These are phyloP conservation scores for Mucor lusitanicus DNA, from an alignment of 371 early-diverging fungal species.

Conservation along the genomic window DNA sequence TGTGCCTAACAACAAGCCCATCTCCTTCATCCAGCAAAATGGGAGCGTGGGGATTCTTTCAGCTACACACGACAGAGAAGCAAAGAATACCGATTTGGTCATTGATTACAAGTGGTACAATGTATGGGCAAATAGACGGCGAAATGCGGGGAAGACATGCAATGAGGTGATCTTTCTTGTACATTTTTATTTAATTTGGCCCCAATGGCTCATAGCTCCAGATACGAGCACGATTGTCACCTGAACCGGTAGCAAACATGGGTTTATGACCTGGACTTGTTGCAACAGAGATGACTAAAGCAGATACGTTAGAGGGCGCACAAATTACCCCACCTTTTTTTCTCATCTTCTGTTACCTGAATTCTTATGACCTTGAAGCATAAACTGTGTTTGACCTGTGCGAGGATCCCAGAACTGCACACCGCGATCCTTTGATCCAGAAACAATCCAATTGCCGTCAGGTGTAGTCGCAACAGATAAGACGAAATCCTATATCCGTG, in stretches of 20 bases:
- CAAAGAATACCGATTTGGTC: not conserved
- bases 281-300: conserved; percentile 89
- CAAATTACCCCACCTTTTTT: not conserved
- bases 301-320: not conserved
- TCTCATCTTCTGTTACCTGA: conserved; percentile 68
- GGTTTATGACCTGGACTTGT: conserved; percentile 75
- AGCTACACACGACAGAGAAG: not conserved
- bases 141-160: not conserved
- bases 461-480: conserved; percentile 94
- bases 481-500: conserved; percentile 84
- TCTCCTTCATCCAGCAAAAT: not conserved
- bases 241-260: conserved; percentile 95
- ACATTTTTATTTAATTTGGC: conserved; percentile 10
- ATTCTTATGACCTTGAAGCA: conserved; percentile 98
- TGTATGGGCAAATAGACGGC: not conserved
- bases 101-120: not conserved
- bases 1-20: too few species aligned
- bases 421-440: conserved; percentile 93
- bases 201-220: conserved; percentile 76
- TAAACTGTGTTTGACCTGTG: conserved; percentile 79
- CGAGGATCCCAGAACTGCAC: conserved; percentile 96
- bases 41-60: conserved; percentile 1
- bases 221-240: conserved; percentile 91
- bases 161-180: not conserved
- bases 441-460: conserved; percentile 91